These are phyloP conservation scores for Lachnellula suecica DNA, from an alignment of 2,329 filamentous ascomycete species.

Conservation along the genomic window DNA sequence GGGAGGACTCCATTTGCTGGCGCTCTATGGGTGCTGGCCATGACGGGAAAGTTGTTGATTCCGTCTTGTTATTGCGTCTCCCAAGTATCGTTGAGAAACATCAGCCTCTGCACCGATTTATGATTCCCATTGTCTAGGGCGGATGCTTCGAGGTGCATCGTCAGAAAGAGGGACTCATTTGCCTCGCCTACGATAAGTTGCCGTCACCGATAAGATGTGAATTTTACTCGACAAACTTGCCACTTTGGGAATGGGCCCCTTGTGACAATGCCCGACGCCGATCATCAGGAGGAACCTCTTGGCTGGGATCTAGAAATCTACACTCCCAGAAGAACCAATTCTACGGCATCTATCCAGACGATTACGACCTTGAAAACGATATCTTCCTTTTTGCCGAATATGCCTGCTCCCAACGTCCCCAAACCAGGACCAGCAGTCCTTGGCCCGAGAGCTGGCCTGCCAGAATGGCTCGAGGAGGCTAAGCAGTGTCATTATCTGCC, in stretches of 20 bases:
- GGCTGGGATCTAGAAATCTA: too few relatives aligned
- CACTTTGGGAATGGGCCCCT: not conserved
- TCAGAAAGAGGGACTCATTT: not conserved
- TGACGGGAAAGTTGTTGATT: too few relatives aligned
- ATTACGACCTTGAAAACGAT: not conserved
- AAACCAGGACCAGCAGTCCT: constrained; percentile 89
- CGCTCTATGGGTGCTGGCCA: constrained; percentile 28
- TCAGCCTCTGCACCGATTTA: not conserved
- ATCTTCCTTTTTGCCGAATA: constrained; percentile 1
- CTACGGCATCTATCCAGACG: not conserved
- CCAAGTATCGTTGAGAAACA: not conserved
- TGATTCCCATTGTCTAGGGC: not conserved
- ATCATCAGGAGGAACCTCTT: too few relatives aligned
- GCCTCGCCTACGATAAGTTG: not conserved
- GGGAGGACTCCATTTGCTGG: constrained; percentile 54
- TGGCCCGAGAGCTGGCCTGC: constrained; percentile 77
- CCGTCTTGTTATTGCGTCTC: too few relatives aligned
- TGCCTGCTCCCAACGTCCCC: constrained; percentile 55
- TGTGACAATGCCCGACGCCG: too few relatives aligned
- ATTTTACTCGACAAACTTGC: too few relatives aligned
- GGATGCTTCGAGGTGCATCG: not conserved
- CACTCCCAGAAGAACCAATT: too few relatives aligned
- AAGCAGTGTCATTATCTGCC: constrained; percentile 97
- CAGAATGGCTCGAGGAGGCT: constrained; percentile 95
- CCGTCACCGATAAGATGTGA: not conserved